A percentile compares a stretch with the other conserved stretches of the same genome.
Evolutionary conservation across 1,139 yeast genomes (phyloP).

Genomic region (Spathaspora sp.): DNA sequence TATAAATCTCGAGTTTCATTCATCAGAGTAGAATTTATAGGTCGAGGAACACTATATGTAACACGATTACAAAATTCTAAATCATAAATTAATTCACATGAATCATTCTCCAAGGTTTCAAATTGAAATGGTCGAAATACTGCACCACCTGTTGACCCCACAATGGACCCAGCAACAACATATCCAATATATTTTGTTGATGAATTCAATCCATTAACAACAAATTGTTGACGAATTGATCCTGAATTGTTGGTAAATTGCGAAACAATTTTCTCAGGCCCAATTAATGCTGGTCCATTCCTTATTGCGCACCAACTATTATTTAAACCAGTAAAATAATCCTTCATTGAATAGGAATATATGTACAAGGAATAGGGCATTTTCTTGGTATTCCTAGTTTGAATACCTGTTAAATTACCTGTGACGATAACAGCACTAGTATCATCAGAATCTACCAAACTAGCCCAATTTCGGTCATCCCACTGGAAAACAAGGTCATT

Average conservation of each 20-base stretch:
- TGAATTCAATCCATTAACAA: conserved; percentile 57
- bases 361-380: conserved; percentile 43
- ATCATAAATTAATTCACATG: conserved; percentile 75
- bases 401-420: conserved; percentile 46
- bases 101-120: conserved; percentile 52
- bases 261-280: conserved; percentile 23
- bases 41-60: conserved; percentile 85
- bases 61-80: conserved; percentile 77
- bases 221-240: conserved; percentile 58
- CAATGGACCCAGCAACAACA: conserved; percentile 52
- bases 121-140: conserved; percentile 61
- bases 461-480: conserved; percentile 60
- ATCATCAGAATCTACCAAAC: conserved; percentile 72
- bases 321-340: conserved; percentile 43
- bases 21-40: conserved; percentile 22
- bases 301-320: conserved; percentile 76
- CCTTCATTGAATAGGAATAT: conserved; percentile 40
- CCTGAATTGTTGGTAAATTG: conserved; percentile 51
- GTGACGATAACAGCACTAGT: conserved; percentile 69
- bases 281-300: conserved; percentile 41
- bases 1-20: conserved; percentile 41
- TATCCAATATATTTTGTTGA: conserved; percentile 68
- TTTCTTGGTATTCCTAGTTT: neutral
- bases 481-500: conserved; percentile 66
- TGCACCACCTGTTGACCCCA: conserved; percentile 58